A percentile compares a stretch with the other conserved stretches of the same genome.
Evolutionary conservation across 106 monocot genomes (phyloP).

Genomic region (Amphibolis antarctica): DNA sequence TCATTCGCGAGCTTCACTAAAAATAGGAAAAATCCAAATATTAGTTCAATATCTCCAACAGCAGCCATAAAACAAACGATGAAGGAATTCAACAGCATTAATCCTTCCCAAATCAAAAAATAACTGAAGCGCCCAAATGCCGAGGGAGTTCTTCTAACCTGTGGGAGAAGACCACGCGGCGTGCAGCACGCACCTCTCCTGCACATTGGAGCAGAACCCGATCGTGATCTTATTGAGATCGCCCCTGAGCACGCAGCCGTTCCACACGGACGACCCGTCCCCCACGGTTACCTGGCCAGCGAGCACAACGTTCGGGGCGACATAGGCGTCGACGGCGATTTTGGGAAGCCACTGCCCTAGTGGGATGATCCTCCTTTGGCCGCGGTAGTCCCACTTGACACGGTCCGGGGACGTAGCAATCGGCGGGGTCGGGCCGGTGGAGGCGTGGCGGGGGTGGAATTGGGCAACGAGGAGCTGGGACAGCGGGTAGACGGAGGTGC

Average conservation of each 20-base stretch:
- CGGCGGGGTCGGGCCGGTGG: background rate
- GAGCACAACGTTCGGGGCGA: constrained; percentile 84
- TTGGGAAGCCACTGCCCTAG: constrained; percentile 94
- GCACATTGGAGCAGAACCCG: constrained; percentile 87
- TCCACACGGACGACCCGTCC: constrained; percentile 91
- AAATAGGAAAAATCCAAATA: no score
- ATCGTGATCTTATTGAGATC: constrained; percentile 94
- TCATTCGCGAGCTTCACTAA: no score
- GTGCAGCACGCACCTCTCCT: constrained; percentile 89
- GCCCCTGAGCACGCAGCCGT: constrained; percentile 76
- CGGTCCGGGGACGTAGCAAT: constrained; percentile 28
- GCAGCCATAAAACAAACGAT: no score
- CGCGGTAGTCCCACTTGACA: constrained; percentile 90
- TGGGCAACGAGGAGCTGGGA: background rate
- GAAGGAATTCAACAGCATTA: no score
- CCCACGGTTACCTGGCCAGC: constrained; percentile 83
- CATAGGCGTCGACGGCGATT: constrained; percentile 89
- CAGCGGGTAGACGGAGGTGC: background rate
- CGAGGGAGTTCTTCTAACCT: constrained; percentile 21
- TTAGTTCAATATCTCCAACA: no score
- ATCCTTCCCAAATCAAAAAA: no score
- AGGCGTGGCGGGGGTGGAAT: background rate
- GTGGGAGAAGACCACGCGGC: constrained; percentile 91
- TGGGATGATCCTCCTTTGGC: constrained; percentile 70
- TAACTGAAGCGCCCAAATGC: no score